These are phyloP conservation scores for Picea glauca DNA, from an alignment of 75 land plant genomes.

Conservation along the genomic window DNA sequence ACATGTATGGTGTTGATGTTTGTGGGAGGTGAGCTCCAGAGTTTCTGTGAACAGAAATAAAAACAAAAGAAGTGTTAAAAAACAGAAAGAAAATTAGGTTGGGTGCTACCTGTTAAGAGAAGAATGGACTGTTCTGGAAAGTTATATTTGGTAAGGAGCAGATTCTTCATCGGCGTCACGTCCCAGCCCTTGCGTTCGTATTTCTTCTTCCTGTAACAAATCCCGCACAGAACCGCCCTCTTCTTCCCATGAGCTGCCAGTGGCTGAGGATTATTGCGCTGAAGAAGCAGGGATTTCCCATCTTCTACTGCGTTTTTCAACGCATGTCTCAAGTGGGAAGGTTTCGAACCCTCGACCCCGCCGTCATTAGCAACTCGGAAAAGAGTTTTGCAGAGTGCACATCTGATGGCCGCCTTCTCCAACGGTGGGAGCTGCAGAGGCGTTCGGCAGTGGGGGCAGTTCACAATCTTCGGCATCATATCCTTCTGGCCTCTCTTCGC, in stretches of 20 bases:
- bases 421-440: slow-evolving; percentile 31
- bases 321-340: too few species aligned
- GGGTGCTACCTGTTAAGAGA: slow-evolving; percentile 38
- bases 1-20: too few species aligned
- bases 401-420: slow-evolving; percentile 27
- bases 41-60: too few species aligned
- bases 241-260: slow-evolving; percentile 45
- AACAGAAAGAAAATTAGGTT: neutral
- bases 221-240: slow-evolving; percentile 63
- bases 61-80: neutral
- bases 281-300: too few species aligned
- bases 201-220: slow-evolving; percentile 31
- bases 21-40: too few species aligned
- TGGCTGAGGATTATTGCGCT: too few species aligned
- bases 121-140: slow-evolving; percentile 46
- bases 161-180: slow-evolving; percentile 58
- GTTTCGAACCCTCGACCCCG: too few species aligned
- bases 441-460: slow-evolving; percentile 29
- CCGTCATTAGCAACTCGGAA: slow-evolving; percentile 16
- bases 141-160: slow-evolving; percentile 28
- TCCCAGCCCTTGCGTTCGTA: slow-evolving; percentile 72
- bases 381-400: slow-evolving; percentile 30
- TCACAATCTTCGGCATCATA: slow-evolving; percentile 25
- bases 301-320: too few species aligned
- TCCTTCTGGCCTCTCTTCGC: too few species aligned